Base-by-base conservation (phyloP, 805 yeast species). In the Yarrowia osloensis region DNA sequence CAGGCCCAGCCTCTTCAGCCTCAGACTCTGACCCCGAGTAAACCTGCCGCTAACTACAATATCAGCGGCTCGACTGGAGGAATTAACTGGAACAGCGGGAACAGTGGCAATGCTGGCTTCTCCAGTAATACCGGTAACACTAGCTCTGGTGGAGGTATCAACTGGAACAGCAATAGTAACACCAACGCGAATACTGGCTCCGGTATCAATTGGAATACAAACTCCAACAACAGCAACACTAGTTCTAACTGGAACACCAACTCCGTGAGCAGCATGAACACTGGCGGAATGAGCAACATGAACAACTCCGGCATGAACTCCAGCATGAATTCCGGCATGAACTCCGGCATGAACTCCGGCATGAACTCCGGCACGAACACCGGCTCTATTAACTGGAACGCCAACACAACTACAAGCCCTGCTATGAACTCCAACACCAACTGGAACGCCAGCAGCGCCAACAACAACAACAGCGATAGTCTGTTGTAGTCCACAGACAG, bases 401-500 rank as follows among this genome's bases (percentile, higher is more conserved):
- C 46, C 22, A 39, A 24, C 47, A 21, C 47, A 22, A 44, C n/a
- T 24, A 11, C 46, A 3, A 35, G 12, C 8, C 11, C 39, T 3
- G 26, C 28, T 17, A 50, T 21, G 21, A 54, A 54, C 44, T 17
- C 61, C 44, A 37, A 15, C 59, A 19, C 42, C 40, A 35, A 54
- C 44, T 57, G 63, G 63, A 57, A 40, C 13, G 37, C 47, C 47
- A 39, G 37, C 49, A 57, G 28, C 37, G 63, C 63, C 12, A 57
- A 57, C 63, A 57, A 40, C 49, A 57, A 40, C 49, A 57, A 57
- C 49, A 57, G 49, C n/a, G 63, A 57, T 12, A 57, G 63, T 40
- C 29, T 57, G 63, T 28, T 57, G 37, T 57, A 57, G 17, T 12
- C 26, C 2, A 35, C 19, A 24, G n/a, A 44, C 29, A 22, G 29